These are phyloP conservation scores for Trichoderma sp. DNA, from an alignment of 2,329 filamentous ascomycete genomes.

Conservation along the genomic window DNA sequence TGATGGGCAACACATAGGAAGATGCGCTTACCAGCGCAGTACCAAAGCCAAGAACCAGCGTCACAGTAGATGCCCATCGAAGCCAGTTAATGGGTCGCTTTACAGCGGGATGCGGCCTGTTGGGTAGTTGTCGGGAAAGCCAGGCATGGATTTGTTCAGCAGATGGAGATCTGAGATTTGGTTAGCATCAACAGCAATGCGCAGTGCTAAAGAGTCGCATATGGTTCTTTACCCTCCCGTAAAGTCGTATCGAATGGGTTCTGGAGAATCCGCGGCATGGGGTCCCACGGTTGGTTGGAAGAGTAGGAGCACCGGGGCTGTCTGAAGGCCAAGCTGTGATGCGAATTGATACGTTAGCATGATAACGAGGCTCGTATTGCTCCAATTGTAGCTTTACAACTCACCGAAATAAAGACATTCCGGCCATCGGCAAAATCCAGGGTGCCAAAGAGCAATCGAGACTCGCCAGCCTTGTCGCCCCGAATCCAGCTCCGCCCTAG, in stretches of 20 bases:
- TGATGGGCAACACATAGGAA: constrained; percentile 74
- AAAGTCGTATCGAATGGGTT: constrained; percentile 82
- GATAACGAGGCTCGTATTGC: background rate
- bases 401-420: constrained; percentile 80
- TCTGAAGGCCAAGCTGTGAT: constrained; percentile 83
- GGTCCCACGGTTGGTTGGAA: constrained; percentile 84
- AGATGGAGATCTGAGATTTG: constrained; percentile 55
- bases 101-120: constrained; percentile 72
- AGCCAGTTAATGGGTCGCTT: constrained; percentile 84
- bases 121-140: constrained; percentile 75
- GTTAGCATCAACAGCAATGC: constrained; percentile 1
- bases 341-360: background rate
- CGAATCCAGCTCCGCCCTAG: constrained; percentile 82
- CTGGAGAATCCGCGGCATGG: constrained; percentile 64
- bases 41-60: constrained; percentile 64
- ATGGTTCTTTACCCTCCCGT: constrained; percentile 62
- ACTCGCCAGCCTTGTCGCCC: constrained; percentile 72
- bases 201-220: background rate
- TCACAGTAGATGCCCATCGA: constrained; percentile 65
- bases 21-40: constrained; percentile 69
- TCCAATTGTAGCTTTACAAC: constrained; percentile 24
- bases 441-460: constrained; percentile 73
- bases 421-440: constrained; percentile 86
- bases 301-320: constrained; percentile 82
- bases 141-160: constrained; percentile 78